These are phyloP conservation scores for Warburgia ugandensis DNA, from an alignment of 164 flowering plant genomes.

Conservation along the genomic window DNA sequence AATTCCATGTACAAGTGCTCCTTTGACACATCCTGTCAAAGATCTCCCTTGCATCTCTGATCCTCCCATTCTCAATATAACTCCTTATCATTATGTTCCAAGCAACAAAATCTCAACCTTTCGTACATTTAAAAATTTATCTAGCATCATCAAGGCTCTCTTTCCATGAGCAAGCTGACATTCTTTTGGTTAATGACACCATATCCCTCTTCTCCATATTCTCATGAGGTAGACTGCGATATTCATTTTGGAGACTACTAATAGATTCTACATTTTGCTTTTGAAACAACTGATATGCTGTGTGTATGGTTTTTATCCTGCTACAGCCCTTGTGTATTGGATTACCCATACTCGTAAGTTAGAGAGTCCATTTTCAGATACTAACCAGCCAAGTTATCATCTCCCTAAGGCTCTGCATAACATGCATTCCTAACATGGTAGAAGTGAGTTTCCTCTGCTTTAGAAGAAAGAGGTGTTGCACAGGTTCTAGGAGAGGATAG, in stretches of 20 bases:
- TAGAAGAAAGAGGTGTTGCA: too few species aligned
- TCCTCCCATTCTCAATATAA: conserved; percentile 21
- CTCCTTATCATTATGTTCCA: conserved; percentile 28
- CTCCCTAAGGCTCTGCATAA: too few species aligned
- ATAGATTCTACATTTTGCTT: not conserved
- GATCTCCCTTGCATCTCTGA: conserved; percentile 19
- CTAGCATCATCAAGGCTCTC: conserved; percentile 21
- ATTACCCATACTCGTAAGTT: too few species aligned
- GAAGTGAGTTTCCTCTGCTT: too few species aligned
- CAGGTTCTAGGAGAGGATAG: too few species aligned
- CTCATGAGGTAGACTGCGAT: not conserved
- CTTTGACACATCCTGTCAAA: conserved; percentile 21
- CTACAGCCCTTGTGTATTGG: not conserved
- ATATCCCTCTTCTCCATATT: conserved; percentile 6
- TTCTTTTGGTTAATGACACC: conserved; percentile 15
- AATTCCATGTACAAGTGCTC: conserved; percentile 22
- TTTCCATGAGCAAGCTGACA: conserved; percentile 9
- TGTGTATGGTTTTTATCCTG: not conserved
- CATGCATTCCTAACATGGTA: too few species aligned
- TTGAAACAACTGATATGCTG: not conserved
- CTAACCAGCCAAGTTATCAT: too few species aligned
- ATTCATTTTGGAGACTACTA: not conserved
- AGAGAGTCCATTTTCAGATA: too few species aligned
- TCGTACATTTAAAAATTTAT: conserved; percentile 22
- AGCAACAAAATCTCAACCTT: conserved; percentile 16